Conservation (phyloP, 805 yeast genomes). For the Candida ipomoeae region DNA sequence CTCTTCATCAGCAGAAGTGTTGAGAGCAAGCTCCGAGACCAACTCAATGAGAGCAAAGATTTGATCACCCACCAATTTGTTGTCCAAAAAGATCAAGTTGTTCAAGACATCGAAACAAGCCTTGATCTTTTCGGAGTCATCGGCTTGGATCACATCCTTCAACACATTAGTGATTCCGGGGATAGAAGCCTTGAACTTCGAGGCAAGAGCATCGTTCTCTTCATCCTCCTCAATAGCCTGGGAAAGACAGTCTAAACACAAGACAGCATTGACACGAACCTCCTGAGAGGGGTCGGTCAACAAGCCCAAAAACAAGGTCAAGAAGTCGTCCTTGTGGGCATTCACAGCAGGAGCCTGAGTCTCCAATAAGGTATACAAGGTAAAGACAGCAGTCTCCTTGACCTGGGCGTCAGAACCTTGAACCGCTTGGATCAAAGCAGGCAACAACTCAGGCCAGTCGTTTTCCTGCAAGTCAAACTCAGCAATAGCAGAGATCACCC, state of each 20-base stretch:
- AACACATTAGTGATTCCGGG: constrained; percentile 81
- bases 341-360: constrained; percentile 55
- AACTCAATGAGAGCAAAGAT: constrained; percentile 65
- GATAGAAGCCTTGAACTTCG: constrained; percentile 59
- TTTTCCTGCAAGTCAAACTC: constrained; percentile 59
- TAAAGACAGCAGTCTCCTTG: constrained; percentile 80
- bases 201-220: constrained; percentile 39
- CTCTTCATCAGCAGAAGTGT: constrained; percentile 69
- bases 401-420: constrained; percentile 44
- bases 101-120: constrained; percentile 81
- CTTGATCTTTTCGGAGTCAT: constrained; percentile 69
- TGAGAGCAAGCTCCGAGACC: constrained; percentile 70
- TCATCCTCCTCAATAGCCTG: constrained; percentile 60
- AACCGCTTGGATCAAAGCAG: constrained; percentile 61
- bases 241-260: constrained; percentile 71
- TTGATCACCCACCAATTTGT: constrained; percentile 72
- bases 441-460: constrained; percentile 75
- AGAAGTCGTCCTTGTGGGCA: constrained; percentile 59
- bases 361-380: constrained; percentile 75
- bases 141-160: constrained; percentile 63
- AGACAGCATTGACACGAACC: constrained; percentile 77
- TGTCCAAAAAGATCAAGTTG: constrained; percentile 70
- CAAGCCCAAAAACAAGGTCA: constrained; percentile 66
- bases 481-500: constrained; percentile 85
- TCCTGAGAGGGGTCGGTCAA: constrained; percentile 64